A percentile compares a stretch with the other conserved stretches of the same genome.
Evolutionary conservation across 805 yeast genomes (phyloP).

Genomic region (Kodamaea leandrae): DNA sequence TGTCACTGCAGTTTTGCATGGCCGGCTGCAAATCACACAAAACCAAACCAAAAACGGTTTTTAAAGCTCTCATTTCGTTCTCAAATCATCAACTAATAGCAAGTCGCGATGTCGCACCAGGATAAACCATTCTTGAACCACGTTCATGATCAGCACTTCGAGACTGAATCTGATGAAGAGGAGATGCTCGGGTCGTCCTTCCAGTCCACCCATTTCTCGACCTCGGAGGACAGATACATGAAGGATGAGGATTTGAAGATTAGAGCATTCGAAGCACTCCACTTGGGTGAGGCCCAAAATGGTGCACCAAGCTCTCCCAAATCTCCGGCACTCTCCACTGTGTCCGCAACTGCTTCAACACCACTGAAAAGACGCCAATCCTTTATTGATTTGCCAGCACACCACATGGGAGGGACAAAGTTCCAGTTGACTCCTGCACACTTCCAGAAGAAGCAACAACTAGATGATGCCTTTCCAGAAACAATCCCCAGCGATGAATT

Average conservation of each 20-base stretch:
- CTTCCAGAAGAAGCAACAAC: slow-evolving; percentile 8
- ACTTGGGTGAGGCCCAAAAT: slow-evolving; percentile 7
- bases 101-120: too few species aligned
- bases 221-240: slow-evolving; percentile 61
- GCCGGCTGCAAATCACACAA: too few species aligned
- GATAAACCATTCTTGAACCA: neutral
- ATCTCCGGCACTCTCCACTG: slow-evolving; percentile 36
- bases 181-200: slow-evolving; percentile 29
- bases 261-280: slow-evolving; percentile 53
- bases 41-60: too few species aligned
- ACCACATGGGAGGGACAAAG: slow-evolving; percentile 9
- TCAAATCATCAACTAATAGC: too few species aligned
- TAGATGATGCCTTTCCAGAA: slow-evolving; percentile 30
- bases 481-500: slow-evolving; percentile 69
- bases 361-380: slow-evolving; percentile 32
- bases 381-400: slow-evolving; percentile 37
- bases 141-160: slow-evolving; percentile 9
- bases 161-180: slow-evolving; percentile 17
- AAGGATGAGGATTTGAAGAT: slow-evolving; percentile 67
- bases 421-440: slow-evolving; percentile 8
- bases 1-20: too few species aligned
- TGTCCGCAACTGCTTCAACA: slow-evolving; percentile 33
- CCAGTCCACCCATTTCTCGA: slow-evolving; percentile 56
- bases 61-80: too few species aligned
- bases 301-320: slow-evolving; percentile 10